phyloP scores from a whole-genome alignment of 2,329 filamentous ascomycete species.

The Pseudonectria buxi region DNA sequence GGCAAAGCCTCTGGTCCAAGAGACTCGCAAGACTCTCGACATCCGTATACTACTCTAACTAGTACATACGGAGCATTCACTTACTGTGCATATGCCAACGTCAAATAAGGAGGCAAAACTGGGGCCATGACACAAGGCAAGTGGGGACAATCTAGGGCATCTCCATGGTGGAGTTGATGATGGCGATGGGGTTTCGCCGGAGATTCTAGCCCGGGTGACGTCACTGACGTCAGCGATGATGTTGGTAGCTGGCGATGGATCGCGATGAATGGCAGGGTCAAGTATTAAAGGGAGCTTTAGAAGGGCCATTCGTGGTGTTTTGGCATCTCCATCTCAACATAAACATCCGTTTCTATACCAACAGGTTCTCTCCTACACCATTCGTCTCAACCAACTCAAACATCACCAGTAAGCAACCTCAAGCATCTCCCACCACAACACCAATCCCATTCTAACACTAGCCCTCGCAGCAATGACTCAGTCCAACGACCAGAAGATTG shows the following conservation, averaged over 20 bases:
- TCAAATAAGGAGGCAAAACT: too few species aligned
- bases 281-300: too few species aligned
- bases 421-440: not conserved
- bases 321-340: too few species aligned
- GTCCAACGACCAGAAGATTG: slow-evolving; percentile 59
- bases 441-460: too few species aligned
- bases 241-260: slow-evolving; percentile 4
- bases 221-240: slow-evolving; percentile 20
- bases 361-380: not conserved
- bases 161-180: slow-evolving; percentile 1
- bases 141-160: not conserved
- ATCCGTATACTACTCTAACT: too few species aligned
- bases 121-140: not conserved
- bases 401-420: not conserved
- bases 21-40: too few species aligned
- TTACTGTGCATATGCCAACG: too few species aligned
- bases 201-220: slow-evolving; percentile 16
- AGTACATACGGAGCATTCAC: too few species aligned
- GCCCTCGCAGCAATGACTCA: slow-evolving; percentile 31
- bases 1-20: slow-evolving; percentile 7
- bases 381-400: slow-evolving; percentile 2
- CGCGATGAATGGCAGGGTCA: too few species aligned
- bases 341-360: too few species aligned
- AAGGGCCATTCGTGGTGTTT: too few species aligned
- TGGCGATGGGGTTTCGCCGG: slow-evolving; percentile 10